Evolutionary conservation across 2,329 filamentous ascomycete species (phyloP), one percentile per base, ranked within the genome.

Genomic region (Aspergillus latus): DNA sequence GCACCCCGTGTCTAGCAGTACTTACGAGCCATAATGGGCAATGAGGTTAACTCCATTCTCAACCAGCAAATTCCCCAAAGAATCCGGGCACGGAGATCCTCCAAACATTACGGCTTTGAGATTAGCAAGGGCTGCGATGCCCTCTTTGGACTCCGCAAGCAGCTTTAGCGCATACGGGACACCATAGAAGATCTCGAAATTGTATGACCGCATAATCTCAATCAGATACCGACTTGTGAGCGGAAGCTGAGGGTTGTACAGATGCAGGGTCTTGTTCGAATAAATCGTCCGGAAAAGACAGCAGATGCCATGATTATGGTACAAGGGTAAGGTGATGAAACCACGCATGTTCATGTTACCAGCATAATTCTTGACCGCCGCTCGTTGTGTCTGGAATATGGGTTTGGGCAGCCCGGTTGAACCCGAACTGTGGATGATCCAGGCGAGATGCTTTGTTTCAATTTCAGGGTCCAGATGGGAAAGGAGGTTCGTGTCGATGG

Each of bases 101-200:
- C 80, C 83, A 58, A 80, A 85, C 62, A 84, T 74, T 15, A 86
- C 82, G 1, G 83, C 62, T 61, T 83, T 80, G 9, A 80, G 72
- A 26, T 71, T 68, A 0, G 69, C 68, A 13, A 87, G 68, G 1
- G 72, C 71, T 1, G 71, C 63, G 13, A 86, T 76, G 0, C 85
- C 86, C 15, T 80, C 76, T 0, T 81, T 72, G 0, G 79, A 78
- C 64, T 88, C 86, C 0, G 80, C 80, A 1, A 88, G 74, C 0
- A 89, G 71, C 63, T 88, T 88, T 15, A 89, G 68, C 0, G 83
- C 80, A 61, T 88, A 88, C 0, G 86, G 86, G 0, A 88, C 86
- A 2, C 77, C 80, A 56, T 86, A 80, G 32, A 88, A 80, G 16
- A 82, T 79, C 52, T 87, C 78, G 0, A 79, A 76, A 15, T 76